phyloP scores from a whole-genome alignment of 2,329 filamentous ascomycete species.

The Lecanicillium sp. region DNA sequence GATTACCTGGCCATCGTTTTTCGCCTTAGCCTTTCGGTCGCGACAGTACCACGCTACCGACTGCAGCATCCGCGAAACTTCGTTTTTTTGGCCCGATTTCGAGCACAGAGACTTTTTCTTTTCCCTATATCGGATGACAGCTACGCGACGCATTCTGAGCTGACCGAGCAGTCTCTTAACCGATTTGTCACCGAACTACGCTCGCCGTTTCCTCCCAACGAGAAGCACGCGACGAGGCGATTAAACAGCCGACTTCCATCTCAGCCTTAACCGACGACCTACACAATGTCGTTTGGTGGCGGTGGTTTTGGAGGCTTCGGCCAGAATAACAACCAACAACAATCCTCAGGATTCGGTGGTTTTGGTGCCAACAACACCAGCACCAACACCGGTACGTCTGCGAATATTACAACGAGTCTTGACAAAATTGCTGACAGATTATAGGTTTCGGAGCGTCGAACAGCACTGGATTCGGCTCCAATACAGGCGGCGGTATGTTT shows the following conservation, averaged over 20 bases:
- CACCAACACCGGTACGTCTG: constrained; percentile 43
- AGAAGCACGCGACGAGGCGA: neutral
- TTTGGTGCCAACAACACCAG: constrained; percentile 38
- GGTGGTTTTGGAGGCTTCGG: constrained; percentile 51
- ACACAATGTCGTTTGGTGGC: constrained; percentile 47
- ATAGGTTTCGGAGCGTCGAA: constrained; percentile 26
- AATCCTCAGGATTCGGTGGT: constrained; percentile 46
- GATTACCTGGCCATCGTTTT: too few species aligned
- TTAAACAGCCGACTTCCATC: neutral
- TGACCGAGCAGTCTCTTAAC: too few species aligned
- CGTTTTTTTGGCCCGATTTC: too few species aligned
- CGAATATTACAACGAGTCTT: constrained; percentile 9
- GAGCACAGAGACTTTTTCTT: too few species aligned
- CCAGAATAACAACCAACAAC: constrained; percentile 45
- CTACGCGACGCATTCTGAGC: too few species aligned
- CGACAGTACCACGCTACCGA: neutral
- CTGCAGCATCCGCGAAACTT: too few species aligned
- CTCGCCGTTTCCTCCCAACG: neutral
- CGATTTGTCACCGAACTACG: neutral
- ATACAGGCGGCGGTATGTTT: constrained; percentile 29
- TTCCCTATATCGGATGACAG: too few species aligned
- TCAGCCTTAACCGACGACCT: constrained; percentile 3
- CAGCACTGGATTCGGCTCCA: constrained; percentile 26
- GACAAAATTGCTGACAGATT: constrained; percentile 14
- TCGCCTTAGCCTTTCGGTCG: neutral